A percentile compares a stretch with the other conserved stretches of the same genome.
phyloP scores from a whole-genome alignment of 495 filamentous ascomycete genomes.

The Penicillium alfredii region DNA sequence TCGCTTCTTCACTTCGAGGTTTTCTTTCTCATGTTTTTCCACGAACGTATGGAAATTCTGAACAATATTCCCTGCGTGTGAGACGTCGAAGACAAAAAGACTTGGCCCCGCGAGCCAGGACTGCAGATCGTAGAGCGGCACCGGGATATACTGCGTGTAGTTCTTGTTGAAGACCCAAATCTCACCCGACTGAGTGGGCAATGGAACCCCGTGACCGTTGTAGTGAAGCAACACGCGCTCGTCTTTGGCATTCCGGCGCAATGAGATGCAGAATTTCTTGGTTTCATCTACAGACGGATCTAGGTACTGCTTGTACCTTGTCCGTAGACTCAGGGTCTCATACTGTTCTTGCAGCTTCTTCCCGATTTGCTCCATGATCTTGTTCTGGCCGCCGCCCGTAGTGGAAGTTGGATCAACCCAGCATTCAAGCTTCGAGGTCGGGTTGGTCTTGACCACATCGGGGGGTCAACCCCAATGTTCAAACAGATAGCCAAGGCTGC shows the following conservation, averaged over 20 bases:
- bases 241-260: conserved; percentile 87
- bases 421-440: conserved; percentile 87
- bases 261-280: conserved; percentile 85
- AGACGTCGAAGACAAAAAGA: conserved; percentile 96
- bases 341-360: conserved; percentile 94
- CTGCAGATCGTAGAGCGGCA: conserved; percentile 93
- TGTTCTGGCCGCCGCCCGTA: conserved; percentile 58
- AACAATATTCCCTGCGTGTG: conserved; percentile 91
- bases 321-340: conserved; percentile 86
- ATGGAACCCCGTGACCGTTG: conserved; percentile 97
- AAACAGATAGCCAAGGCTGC: conserved; percentile 90
- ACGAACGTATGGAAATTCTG: conserved; percentile 90
- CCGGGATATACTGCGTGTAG: conserved; percentile 97
- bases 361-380: conserved; percentile 88
- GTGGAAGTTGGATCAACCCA: conserved; percentile 90
- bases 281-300: conserved; percentile 97
- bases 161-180: conserved; percentile 99
- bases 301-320: conserved; percentile 91
- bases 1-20: conserved; percentile 59
- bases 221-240: conserved; percentile 95
- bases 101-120: conserved; percentile 93
- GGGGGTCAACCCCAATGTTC: conserved; percentile 98
- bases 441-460: conserved; percentile 89
- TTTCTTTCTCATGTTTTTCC: conserved; percentile 86
- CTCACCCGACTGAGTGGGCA: conserved; percentile 91